phyloP scores from a whole-genome alignment of 2,329 filamentous ascomycete species.

The Phialocephala subalpina region DNA sequence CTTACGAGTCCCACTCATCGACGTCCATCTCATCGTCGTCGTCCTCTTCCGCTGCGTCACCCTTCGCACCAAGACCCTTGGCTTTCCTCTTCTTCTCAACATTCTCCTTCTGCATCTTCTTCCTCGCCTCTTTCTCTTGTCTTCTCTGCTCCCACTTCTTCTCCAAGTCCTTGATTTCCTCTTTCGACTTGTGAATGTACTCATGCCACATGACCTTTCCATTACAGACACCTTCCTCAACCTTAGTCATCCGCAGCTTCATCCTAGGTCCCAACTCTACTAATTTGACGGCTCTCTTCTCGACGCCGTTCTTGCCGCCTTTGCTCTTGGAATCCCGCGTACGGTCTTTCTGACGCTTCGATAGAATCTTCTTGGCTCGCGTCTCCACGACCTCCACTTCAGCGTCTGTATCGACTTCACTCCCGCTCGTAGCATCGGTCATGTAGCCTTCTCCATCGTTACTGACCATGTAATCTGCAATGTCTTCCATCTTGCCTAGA shows the following conservation, averaged over 20 bases:
- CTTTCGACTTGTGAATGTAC: constrained; percentile 83
- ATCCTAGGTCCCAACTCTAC: constrained; percentile 92
- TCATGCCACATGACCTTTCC: constrained; percentile 99
- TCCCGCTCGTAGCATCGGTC: constrained; percentile 85
- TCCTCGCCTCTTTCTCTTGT: constrained; percentile 83
- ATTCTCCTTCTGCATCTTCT: constrained; percentile 86
- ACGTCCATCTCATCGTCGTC: constrained; percentile 54
- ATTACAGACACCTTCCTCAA: constrained; percentile 90
- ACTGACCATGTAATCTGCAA: constrained; percentile 93
- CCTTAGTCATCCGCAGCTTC: constrained; percentile 89
- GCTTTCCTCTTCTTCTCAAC: constrained; percentile 83
- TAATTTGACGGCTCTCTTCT: constrained; percentile 89
- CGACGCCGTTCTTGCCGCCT: constrained; percentile 48
- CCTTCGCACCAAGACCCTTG: constrained; percentile 54
- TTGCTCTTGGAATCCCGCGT: constrained; percentile 53
- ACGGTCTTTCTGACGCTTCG: constrained; percentile 51
- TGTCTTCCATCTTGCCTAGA: constrained; percentile 88
- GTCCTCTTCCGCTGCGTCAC: constrained; percentile 59
- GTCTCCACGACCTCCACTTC: constrained; percentile 86
- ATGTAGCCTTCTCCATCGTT: constrained; percentile 84
- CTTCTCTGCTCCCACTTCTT: constrained; percentile 81
- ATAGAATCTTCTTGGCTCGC: constrained; percentile 67
- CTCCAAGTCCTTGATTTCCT: constrained; percentile 81
- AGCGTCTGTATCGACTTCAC: constrained; percentile 91
- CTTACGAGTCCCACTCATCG: constrained; percentile 45